Percentiles rank a stretch among this genome's conserved stretches.
Conservation (phyloP, 2,329 filamentous ascomycete species). For the Alternaria panax region DNA sequence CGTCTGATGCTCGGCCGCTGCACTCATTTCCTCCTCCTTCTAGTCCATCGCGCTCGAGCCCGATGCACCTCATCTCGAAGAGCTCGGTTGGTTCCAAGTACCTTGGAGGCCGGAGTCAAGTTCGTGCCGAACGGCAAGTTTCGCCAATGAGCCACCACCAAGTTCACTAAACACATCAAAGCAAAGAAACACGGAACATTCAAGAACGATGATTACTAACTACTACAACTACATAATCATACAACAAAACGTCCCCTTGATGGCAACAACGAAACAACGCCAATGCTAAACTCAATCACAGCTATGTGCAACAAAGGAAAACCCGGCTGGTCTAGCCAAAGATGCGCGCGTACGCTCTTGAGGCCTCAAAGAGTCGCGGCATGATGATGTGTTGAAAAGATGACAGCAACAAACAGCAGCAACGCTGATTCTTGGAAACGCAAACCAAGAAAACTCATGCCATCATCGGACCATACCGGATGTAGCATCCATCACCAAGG, state of each 20-base stretch:
- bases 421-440: constrained; percentile 13
- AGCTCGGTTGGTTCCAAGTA: not conserved
- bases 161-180: not conserved
- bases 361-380: constrained; percentile 15
- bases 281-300: constrained; percentile 7
- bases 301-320: constrained; percentile 28
- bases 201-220: not conserved
- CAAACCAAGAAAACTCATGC: constrained; percentile 5
- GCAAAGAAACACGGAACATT: not conserved
- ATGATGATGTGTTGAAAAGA: constrained; percentile 11
- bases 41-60: not conserved
- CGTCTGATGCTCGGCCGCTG: not conserved
- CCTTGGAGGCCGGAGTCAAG: not conserved
- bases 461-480: constrained; percentile 1
- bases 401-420: constrained; percentile 1
- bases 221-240: constrained; percentile 1
- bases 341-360: constrained; percentile 17
- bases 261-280: constrained; percentile 13
- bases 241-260: constrained; percentile 5
- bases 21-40: not conserved
- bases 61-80: not conserved
- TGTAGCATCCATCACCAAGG: not conserved
- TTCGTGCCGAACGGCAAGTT: not conserved
- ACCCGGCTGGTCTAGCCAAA: constrained; percentile 33
- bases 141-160: not conserved